Evolutionary conservation across 331 rosid species (phyloP), one percentile per base, ranked within the genome.

Genomic region (Malus hybrid): DNA sequence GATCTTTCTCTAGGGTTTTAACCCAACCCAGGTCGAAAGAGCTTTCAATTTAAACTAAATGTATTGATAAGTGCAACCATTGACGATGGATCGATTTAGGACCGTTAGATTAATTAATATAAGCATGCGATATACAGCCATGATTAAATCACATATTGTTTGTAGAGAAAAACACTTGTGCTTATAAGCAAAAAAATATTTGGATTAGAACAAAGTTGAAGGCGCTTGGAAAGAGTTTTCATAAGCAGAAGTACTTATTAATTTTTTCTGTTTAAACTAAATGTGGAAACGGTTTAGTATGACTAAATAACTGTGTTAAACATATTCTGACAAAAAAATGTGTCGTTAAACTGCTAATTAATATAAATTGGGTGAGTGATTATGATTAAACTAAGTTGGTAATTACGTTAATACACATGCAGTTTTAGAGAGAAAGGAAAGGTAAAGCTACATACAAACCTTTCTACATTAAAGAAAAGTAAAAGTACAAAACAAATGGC

Each of bases 1-100:
- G 90, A 82, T 85, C 57, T 73, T 79, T 90, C 74, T 84, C 83
- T 68, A 80, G 73, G 74, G 70, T 71, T 86, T 70, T 70, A 39
- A 76, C 90, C 57, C 70, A 50, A 19, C 80, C 78, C 65, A 56
- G 66, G n/a, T 50, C 56, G 56, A 50, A 1, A 50, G 56, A 34
- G 52, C 78, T 76, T 77, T 73, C 57, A 69, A 80, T 76, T 77
- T 29, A 70, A 52, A 27, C 71, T 70, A 77, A 18, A 65, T 62
- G 12, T 44, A 74, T 63, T 54, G 66, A 48, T 22, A 10, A 12
- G n/a, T 19, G 14, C 22, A 9, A 27, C 8, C 33, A 50, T 33
- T 50, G 27, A 64, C 32, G 15, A 19, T 19, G 32, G 62, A 52
- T 52, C 57, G 62, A 29, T 34, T 71, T 72, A 32, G 39, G 57